Percentiles rank a stretch among this genome's conserved stretches.
Evolutionary conservation across 2,329 filamentous ascomycete genomes (phyloP).

Genomic region (Nigrospora sphaerica): DNA sequence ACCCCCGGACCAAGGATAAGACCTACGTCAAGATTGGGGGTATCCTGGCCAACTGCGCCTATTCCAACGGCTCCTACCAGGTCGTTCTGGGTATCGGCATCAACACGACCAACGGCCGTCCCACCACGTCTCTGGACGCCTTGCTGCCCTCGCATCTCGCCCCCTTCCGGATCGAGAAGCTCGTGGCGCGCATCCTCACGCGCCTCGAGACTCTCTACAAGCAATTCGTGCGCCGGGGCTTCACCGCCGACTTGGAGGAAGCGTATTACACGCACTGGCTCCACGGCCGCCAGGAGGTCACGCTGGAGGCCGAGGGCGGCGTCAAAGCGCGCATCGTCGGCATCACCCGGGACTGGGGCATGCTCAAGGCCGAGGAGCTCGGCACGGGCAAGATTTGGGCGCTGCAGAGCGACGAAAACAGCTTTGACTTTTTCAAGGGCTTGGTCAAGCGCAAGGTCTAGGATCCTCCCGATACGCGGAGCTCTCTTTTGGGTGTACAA

Average conservation of each 20-base stretch:
- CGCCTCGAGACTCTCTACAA: constrained; percentile 72
- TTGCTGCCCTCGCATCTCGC: constrained; percentile 48
- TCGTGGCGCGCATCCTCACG: constrained; percentile 75
- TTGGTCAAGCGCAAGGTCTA: constrained; percentile 69
- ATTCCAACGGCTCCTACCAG: constrained; percentile 69
- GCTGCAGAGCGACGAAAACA: constrained; percentile 94
- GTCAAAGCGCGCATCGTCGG: constrained; percentile 71
- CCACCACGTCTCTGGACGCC: constrained; percentile 79
- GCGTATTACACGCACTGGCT: constrained; percentile 82
- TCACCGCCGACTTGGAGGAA: constrained; percentile 63
- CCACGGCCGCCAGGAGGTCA: constrained; percentile 66
- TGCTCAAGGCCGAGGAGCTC: constrained; percentile 79
- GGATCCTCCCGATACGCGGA: background rate
- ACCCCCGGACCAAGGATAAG: constrained; percentile 44
- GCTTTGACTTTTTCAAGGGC: constrained; percentile 94
- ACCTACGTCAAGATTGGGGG: constrained; percentile 88
- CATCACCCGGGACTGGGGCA: constrained; percentile 86
- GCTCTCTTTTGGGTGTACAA: too few relatives aligned
- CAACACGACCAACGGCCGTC: constrained; percentile 76
- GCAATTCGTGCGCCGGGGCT: constrained; percentile 68
- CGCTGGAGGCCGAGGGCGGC: constrained; percentile 73
- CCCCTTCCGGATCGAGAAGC: constrained; percentile 66
- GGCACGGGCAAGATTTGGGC: constrained; percentile 73
- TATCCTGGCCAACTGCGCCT: constrained; percentile 84
- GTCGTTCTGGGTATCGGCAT: constrained; percentile 81